Conservation (phyloP, 2,329 filamentous ascomycete species). For the Xylariaceae sp. region DNA sequence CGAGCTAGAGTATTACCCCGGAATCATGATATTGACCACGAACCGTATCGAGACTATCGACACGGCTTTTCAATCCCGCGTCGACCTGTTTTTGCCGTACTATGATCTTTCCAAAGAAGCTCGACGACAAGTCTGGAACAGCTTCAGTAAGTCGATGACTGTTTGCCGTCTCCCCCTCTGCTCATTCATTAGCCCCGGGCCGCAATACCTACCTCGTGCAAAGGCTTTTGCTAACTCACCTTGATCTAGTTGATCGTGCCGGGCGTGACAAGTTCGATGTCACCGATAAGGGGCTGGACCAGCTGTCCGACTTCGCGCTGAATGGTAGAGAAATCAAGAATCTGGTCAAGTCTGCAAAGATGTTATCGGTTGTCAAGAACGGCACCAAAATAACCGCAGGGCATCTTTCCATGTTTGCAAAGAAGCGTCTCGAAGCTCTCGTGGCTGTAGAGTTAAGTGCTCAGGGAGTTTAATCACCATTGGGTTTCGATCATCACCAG, state of each 20-base stretch:
- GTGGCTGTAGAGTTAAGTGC: too few species aligned
- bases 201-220: not conserved
- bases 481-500: too few species aligned
- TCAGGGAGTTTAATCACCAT: too few species aligned
- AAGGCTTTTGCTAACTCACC: not conserved
- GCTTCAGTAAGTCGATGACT: constrained; percentile 22
- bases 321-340: constrained; percentile 53
- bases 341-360: constrained; percentile 37
- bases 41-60: constrained; percentile 36
- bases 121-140: constrained; percentile 34
- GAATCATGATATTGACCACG: constrained; percentile 36
- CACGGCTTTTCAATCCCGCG: constrained; percentile 35
- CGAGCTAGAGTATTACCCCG: constrained; percentile 32
- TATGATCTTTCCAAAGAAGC: constrained; percentile 25
- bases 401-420: constrained; percentile 30
- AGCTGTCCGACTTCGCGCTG: constrained; percentile 38
- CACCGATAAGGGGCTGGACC: constrained; percentile 27
- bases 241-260: constrained; percentile 19
- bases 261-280: constrained; percentile 31
- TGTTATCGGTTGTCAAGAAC: constrained; percentile 30
- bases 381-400: constrained; percentile 28
- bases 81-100: constrained; percentile 33
- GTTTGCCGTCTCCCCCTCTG: not conserved
- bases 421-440: constrained; percentile 26
- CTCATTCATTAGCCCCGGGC: too few species aligned